Evolutionary conservation across 768 basidiomycete species (phyloP).

Genomic region (Dictyophora rubrovolvata): DNA sequence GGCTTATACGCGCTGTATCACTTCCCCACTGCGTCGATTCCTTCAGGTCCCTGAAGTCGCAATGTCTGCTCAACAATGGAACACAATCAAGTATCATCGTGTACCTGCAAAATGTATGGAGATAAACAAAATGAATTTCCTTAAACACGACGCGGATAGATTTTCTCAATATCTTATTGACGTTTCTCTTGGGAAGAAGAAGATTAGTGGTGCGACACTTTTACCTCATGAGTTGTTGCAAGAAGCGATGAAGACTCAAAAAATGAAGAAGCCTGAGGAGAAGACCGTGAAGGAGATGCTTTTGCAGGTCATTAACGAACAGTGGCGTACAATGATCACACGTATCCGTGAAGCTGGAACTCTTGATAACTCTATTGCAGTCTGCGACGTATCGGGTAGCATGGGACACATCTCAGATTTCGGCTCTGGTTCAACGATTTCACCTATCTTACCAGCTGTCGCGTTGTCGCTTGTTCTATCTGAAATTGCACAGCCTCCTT

Average conservation of each 20-base stretch:
- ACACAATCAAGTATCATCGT: conserved; percentile 44
- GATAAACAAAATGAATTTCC: conserved; percentile 43
- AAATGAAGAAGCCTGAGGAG: conserved; percentile 20
- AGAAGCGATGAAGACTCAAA: conserved; percentile 22
- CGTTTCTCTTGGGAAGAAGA: conserved; percentile 44
- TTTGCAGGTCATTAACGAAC: conserved; percentile 43
- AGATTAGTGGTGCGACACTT: conserved; percentile 58
- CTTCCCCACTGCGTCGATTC: conserved; percentile 43
- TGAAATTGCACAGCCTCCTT: conserved; percentile 52
- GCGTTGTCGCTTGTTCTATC: conserved; percentile 59
- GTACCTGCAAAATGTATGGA: conserved; percentile 57
- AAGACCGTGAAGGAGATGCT: conserved; percentile 25
- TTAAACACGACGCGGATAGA: conserved; percentile 44
- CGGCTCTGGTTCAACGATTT: not conserved
- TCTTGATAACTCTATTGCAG: conserved; percentile 52
- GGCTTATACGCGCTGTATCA: conserved; percentile 48
- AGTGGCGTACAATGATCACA: conserved; percentile 54
- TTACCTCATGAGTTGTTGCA: conserved; percentile 51
- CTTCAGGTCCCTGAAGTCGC: conserved; percentile 43
- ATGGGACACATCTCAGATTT: conserved; percentile 36
- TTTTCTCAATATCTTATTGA: conserved; percentile 48
- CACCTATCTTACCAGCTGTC: conserved; percentile 52
- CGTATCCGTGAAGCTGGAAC: conserved; percentile 41
- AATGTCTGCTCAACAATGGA: conserved; percentile 54
- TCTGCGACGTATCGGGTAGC: conserved; percentile 69